Percentiles rank a stretch among this genome's conserved stretches.
Evolutionary conservation across 768 basidiomycete species (phyloP).

Genomic region (Daedaleopsis nitida): DNA sequence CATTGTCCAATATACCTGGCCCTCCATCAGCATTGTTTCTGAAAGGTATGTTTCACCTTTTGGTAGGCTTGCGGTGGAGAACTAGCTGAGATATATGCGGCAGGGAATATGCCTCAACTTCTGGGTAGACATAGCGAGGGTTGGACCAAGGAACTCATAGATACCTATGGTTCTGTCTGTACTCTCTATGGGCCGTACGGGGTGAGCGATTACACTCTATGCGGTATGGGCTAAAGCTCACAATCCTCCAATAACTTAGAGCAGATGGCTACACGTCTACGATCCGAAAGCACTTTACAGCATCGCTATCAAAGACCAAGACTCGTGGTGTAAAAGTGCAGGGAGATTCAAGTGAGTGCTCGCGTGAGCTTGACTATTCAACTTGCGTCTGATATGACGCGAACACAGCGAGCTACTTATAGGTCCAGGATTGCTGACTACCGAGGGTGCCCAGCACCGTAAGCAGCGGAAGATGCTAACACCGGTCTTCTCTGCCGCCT

Average conservation of each 20-base stretch:
- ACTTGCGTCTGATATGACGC: no score
- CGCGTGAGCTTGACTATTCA: no score
- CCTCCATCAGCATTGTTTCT: conserved; percentile 4
- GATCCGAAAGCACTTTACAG: conserved; percentile 52
- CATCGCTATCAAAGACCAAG: conserved; percentile 49
- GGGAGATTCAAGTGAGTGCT: conserved; percentile 44
- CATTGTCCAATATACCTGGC: conserved; percentile 17
- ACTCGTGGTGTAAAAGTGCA: conserved; percentile 45
- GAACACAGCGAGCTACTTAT: conserved; percentile 38
- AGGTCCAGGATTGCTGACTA: conserved; percentile 46
- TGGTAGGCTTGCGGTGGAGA: background rate
- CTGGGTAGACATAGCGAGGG: background rate
- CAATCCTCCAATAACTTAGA: conserved; percentile 35
- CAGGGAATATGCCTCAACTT: conserved; percentile 5
- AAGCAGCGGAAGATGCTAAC: conserved; percentile 30
- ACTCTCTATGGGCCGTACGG: conserved; percentile 50
- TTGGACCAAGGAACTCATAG: conserved; percentile 5
- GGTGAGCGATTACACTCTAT: conserved; percentile 28
- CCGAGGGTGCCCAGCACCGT: conserved; percentile 18
- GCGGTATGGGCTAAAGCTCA: background rate
- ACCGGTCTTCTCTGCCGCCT: conserved; percentile 17
- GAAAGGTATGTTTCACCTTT: background rate
- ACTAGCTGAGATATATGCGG: background rate
- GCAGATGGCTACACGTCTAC: conserved; percentile 47
- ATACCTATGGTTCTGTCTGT: conserved; percentile 43